Percentiles rank a stretch among this genome's conserved stretches.
These are phyloP conservation scores for Nitzschia sp. DNA, from an alignment of 108 stramenopile genomes.

Conservation along the genomic window DNA sequence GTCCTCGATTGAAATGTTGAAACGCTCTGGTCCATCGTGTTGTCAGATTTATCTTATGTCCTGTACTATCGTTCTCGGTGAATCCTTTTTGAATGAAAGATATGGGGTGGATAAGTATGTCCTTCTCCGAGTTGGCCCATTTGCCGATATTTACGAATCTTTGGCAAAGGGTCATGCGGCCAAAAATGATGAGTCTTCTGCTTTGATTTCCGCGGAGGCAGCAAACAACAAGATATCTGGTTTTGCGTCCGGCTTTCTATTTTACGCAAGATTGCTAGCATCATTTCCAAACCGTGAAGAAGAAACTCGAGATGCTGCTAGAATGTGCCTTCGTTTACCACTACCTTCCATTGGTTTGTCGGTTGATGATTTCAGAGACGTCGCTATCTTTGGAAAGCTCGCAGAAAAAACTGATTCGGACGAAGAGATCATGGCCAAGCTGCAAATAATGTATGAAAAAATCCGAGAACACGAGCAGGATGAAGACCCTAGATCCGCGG, in stretches of 20 bases:
- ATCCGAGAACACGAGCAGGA: conserved; percentile 63
- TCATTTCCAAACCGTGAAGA: conserved; percentile 58
- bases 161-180: conserved; percentile 62
- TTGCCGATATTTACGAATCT: conserved; percentile 76
- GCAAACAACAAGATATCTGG: conserved; percentile 71
- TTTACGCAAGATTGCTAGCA: conserved; percentile 64
- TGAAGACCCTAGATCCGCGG: conserved; percentile 32
- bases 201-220: conserved; percentile 84
- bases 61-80: too few species aligned
- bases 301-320: conserved; percentile 77
- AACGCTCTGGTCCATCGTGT: too few species aligned
- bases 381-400: conserved; percentile 58
- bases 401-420: conserved; percentile 44
- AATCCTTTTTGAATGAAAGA: conserved; percentile 5
- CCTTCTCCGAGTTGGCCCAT: conserved; percentile 74
- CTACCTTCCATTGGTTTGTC: conserved; percentile 64
- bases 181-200: conserved; percentile 55
- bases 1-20: not conserved
- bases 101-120: conserved; percentile 86
- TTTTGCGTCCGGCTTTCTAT: conserved; percentile 76
- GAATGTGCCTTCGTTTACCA: conserved; percentile 80
- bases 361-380: conserved; percentile 50
- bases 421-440: conserved; percentile 58
- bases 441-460: conserved; percentile 72
- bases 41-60: too few species aligned